Base-by-base conservation (phyloP, 139 green algal species). In the Eudorina sp. region DNA sequence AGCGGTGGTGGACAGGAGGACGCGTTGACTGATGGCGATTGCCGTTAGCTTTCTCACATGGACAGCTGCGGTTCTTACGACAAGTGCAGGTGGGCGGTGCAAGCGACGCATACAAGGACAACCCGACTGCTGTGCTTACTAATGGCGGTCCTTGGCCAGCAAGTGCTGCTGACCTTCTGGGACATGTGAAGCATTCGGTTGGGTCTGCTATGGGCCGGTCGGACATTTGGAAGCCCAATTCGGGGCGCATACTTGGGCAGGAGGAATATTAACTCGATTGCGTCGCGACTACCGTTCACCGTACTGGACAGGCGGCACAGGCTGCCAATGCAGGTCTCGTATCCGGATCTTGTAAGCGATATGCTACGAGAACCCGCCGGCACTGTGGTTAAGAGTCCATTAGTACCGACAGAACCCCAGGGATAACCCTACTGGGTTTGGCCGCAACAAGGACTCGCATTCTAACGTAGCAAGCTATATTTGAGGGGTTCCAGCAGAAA, bases 11-110 rank as follows among this genome's bases (percentile, higher is more conserved):
- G 48, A 55, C 9, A 13, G 13, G 31, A 29, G 27, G 62, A 72
- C 16, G 62, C 23, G 62, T 72, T 34, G 62, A 36, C 11, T 72
- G 62, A 36, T 72, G 2, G 19, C 16, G 62, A 38, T 5, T 72
- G 62, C 27, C 31, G 62, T 34, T 29, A 31, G 38, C 21, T 34
- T 72, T 72, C 31, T 31, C 62, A 72, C 31, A 72, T 72, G 31
- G 62, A 38, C 62, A 29, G 36, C 16, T 72, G 19, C 62, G 62
- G 31, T 72, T 40, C 62, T 31, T 34, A 72, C n/a, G 62, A 72
- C 62, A 29, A 72, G 62, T 72, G 62, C 62, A 72, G 62, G 62
- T 72, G 62, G 62, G 62, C 62, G 62, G 36, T 31, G 62, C 27
- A 40, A 29, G 27, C 62, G 23, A 72, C 62, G 62, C 62, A 72